Conservation (phyloP, 345 rosid genomes). For the Brassica incana region DNA sequence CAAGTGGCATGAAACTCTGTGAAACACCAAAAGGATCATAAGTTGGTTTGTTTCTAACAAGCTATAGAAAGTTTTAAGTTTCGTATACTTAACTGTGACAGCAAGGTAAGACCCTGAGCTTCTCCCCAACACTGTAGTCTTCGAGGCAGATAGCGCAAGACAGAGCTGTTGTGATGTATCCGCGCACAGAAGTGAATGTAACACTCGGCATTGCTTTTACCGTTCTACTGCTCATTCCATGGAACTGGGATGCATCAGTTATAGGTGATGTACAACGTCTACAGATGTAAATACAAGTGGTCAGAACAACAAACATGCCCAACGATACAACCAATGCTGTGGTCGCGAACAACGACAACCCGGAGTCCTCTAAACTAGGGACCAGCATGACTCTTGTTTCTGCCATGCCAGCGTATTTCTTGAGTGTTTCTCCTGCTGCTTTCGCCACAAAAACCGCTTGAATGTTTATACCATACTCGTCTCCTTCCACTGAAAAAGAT, state of each 20-base stretch:
- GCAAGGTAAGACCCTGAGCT: constrained; percentile 86
- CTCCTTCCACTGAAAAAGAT: constrained; percentile 62
- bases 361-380: constrained; percentile 63
- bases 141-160: constrained; percentile 91
- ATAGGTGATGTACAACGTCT: constrained; percentile 56
- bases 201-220: constrained; percentile 94
- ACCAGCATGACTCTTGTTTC: constrained; percentile 63
- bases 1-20: constrained; percentile 83
- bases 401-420: constrained; percentile 47
- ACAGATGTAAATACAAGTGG: constrained; percentile 67
- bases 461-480: constrained; percentile 60
- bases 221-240: constrained; percentile 72
- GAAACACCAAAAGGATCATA: constrained; percentile 10
- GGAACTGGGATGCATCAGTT: constrained; percentile 53
- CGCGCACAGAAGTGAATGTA: constrained; percentile 60
- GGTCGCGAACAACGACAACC: constrained; percentile 65
- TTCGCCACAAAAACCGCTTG: constrained; percentile 72
- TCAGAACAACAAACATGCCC: constrained; percentile 68
- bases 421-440: constrained; percentile 61
- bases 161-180: constrained; percentile 67
- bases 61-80: background rate
- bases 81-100: constrained; percentile 58
- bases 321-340: constrained; percentile 63
- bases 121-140: constrained; percentile 82
- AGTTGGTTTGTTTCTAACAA: background rate